phyloP scores from a whole-genome alignment of 148 eudicot species.

The Drosera capensis region DNA sequence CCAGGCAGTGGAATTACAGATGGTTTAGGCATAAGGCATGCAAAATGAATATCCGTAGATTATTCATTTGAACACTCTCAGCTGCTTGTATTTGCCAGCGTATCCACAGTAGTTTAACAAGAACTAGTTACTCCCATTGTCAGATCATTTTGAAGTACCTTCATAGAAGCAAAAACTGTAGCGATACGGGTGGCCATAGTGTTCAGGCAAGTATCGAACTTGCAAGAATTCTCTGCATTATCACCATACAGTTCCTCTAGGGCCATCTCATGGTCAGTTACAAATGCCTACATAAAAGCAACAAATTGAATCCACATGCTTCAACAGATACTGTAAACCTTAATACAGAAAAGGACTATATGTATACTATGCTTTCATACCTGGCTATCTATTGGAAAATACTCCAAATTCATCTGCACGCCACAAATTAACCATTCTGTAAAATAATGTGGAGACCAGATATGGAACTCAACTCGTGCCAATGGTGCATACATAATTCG shows the following conservation, averaged over 20 bases:
- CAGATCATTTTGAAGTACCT: constrained; percentile 29
- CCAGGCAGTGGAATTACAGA: no score
- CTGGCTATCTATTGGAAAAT: constrained; percentile 84
- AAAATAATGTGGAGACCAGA: no score
- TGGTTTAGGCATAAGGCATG: no score
- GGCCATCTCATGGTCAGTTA: constrained; percentile 79
- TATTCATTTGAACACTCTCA: no score
- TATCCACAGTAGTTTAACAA: no score
- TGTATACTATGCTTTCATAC: constrained; percentile 19
- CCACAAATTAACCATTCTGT: no score
- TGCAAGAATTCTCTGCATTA: constrained; percentile 48
- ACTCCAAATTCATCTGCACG: constrained; percentile 97
- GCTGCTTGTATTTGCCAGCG: no score
- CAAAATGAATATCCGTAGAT: no score
- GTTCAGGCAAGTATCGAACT: constrained; percentile 51
- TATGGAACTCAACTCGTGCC: no score
- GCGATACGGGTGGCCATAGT: constrained; percentile 71
- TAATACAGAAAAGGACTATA: not conserved
- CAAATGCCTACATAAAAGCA: constrained; percentile 32
- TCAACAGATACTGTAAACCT: not conserved
- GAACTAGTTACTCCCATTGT: no score
- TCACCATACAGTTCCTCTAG: constrained; percentile 63
- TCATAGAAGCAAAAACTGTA: constrained; percentile 91
- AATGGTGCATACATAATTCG: no score
- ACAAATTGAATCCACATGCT: not conserved